Evolutionary conservation across 164 flowering plant genomes (phyloP).

Genomic region (Buxus sempervirens): DNA sequence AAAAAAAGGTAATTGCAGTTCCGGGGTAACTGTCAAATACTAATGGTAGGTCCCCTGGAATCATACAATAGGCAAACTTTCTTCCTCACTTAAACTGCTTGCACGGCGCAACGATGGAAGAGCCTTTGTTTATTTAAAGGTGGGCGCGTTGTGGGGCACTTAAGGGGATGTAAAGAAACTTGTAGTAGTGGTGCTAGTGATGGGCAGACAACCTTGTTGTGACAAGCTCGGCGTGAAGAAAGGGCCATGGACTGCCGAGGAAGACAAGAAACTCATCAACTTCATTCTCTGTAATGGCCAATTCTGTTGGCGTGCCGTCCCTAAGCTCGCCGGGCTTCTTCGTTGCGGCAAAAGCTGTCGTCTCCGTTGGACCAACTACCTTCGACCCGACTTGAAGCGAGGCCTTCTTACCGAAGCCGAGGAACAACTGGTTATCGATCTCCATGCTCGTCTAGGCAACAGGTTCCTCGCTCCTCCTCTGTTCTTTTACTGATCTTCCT

Average conservation of each 20-base stretch:
- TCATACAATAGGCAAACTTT: no score
- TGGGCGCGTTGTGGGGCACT: conserved; percentile 42
- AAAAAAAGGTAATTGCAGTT: conserved; percentile 43
- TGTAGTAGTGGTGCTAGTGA: conserved; percentile 15
- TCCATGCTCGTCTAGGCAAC: conserved; percentile 88
- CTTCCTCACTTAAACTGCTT: conserved; percentile 1
- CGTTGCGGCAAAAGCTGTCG: conserved; percentile 95
- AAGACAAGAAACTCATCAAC: conserved; percentile 85
- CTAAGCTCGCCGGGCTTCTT: conserved; percentile 88
- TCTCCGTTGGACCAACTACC: conserved; percentile 92
- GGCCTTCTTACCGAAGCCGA: conserved; percentile 79
- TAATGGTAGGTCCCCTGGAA: conserved; percentile 27
- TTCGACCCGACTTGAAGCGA: conserved; percentile 82
- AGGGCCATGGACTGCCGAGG: conserved; percentile 96
- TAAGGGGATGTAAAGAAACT: conserved; percentile 15
- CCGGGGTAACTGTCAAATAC: conserved; percentile 45
- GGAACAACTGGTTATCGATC: conserved; percentile 81
- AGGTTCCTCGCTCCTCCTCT: conserved; percentile 30
- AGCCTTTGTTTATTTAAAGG: conserved; percentile 31
- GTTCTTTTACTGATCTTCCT: no score
- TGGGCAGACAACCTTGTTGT: conserved; percentile 95
- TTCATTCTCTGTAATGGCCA: conserved; percentile 86
- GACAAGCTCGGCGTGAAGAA: conserved; percentile 92
- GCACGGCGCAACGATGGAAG: not conserved
- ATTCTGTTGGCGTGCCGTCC: conserved; percentile 92